Evolutionary conservation across 225 moss, liverwort and hornwort genomes (phyloP).

Genomic region (Bryoerythrophyllum caledonicum): DNA sequence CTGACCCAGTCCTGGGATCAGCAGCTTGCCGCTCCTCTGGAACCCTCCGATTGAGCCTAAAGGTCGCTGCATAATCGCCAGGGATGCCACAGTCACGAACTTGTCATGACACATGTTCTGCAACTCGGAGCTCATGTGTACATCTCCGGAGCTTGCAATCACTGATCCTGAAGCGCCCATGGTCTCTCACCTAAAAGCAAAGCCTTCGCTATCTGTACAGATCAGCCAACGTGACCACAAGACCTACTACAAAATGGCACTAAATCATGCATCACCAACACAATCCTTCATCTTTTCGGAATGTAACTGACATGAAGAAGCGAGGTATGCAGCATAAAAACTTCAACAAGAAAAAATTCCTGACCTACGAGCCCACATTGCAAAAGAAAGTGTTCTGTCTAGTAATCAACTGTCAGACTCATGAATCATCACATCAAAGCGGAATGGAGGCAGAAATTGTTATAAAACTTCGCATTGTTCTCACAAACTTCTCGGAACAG

Average conservation of each 20-base stretch:
- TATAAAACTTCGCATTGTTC: no score
- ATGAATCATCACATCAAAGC: no score
- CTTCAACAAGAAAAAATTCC: neutral
- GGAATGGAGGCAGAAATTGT: no score
- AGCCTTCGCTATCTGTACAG: slow-evolving; percentile 22
- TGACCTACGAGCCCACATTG: no score
- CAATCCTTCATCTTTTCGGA: neutral
- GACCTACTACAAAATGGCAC: neutral
- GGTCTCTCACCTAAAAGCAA: neutral
- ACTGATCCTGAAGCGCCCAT: slow-evolving; percentile 34
- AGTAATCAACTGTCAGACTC: no score
- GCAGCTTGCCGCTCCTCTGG: slow-evolving; percentile 30
- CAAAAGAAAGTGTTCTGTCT: no score
- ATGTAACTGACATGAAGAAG: neutral
- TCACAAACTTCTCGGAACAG: neutral
- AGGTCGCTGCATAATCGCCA: slow-evolving; percentile 41
- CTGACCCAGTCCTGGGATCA: slow-evolving; percentile 38
- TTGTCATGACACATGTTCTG: slow-evolving; percentile 4
- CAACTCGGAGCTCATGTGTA: slow-evolving; percentile 20
- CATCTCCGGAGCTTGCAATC: slow-evolving; percentile 37
- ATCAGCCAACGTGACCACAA: neutral
- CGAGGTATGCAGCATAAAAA: neutral
- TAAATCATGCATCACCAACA: neutral
- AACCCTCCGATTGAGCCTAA: slow-evolving; percentile 33
- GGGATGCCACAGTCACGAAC: slow-evolving; percentile 25